Evolutionary conservation across 805 yeast species (phyloP).

Genomic region (Candida germanica): DNA sequence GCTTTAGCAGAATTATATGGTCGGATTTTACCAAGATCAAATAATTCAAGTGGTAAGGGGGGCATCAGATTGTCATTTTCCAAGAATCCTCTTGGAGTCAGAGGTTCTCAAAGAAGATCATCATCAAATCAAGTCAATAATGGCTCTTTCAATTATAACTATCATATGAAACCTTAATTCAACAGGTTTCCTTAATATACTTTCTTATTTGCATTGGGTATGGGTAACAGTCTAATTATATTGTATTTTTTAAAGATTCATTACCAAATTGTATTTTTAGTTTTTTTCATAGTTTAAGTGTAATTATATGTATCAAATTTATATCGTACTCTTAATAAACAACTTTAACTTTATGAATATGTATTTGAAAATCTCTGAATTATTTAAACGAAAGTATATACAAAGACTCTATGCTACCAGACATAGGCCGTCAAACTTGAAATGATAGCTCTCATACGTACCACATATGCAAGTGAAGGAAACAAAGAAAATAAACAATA

Average conservation of each 20-base stretch:
- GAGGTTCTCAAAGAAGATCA: constrained; percentile 59
- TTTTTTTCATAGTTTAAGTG: constrained; percentile 7
- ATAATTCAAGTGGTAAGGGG: constrained; percentile 71
- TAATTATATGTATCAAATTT: constrained; percentile 11
- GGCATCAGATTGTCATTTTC: constrained; percentile 93
- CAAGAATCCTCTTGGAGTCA: constrained; percentile 94
- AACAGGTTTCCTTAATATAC: not conserved
- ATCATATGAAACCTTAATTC: constrained; percentile 12
- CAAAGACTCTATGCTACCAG: too few species aligned
- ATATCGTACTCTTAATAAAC: too few species aligned
- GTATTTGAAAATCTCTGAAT: too few species aligned
- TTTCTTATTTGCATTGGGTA: constrained; percentile 9
- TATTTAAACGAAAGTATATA: too few species aligned
- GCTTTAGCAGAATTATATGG: constrained; percentile 95
- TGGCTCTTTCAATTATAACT: constrained; percentile 15
- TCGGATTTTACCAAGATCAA: constrained; percentile 76
- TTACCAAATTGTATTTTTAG: constrained; percentile 7
- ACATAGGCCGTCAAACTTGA: too few species aligned
- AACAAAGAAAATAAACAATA: too few species aligned
- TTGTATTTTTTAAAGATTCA: not conserved
- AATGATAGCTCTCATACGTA: too few species aligned
- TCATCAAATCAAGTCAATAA: constrained; percentile 16
- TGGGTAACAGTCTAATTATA: not conserved
- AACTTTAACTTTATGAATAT: too few species aligned
- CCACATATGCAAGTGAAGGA: too few species aligned